Evolutionary conservation across 768 basidiomycete species (phyloP).

Genomic region (Rubroboletus pulcherrimus): DNA sequence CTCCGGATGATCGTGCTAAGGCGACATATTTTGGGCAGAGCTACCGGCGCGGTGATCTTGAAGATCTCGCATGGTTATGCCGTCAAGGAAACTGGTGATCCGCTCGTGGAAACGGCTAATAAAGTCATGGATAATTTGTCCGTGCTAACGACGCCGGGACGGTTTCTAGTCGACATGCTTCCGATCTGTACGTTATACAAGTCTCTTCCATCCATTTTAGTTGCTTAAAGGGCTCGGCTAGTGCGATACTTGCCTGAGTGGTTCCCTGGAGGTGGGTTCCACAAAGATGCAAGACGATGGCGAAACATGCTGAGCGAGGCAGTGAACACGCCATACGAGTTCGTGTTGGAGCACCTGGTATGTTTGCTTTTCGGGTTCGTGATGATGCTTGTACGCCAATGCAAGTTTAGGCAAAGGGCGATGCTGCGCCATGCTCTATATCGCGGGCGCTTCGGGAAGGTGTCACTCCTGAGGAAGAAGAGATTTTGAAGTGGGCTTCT

Average conservation of each 20-base stretch:
- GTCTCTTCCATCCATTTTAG: not conserved
- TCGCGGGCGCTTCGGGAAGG: slow-evolving; percentile 11
- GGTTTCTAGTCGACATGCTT: slow-evolving; percentile 9
- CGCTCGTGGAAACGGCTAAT: slow-evolving; percentile 28
- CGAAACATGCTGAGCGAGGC: slow-evolving; percentile 1
- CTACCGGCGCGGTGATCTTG: slow-evolving; percentile 33
- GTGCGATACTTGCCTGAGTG: slow-evolving; percentile 20
- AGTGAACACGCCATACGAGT: not conserved
- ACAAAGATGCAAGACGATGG: slow-evolving; percentile 7
- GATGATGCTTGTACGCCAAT: not conserved
- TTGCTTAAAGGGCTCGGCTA: not conserved
- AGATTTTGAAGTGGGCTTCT: slow-evolving; percentile 13
- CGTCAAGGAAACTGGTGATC: slow-evolving; percentile 30
- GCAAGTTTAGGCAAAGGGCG: slow-evolving; percentile 2
- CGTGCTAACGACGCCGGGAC: not conserved
- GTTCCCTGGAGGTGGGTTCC: slow-evolving; percentile 22
- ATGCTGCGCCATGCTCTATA: slow-evolving; percentile 11
- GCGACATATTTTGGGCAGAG: slow-evolving; percentile 19
- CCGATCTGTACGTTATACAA: slow-evolving; percentile 5
- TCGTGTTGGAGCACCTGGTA: slow-evolving; percentile 15
- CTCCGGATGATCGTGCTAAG: not conserved
- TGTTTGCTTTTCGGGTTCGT: not conserved
- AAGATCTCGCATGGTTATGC: slow-evolving; percentile 36
- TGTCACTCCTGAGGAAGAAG: slow-evolving; percentile 8
- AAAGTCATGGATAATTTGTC: slow-evolving; percentile 18